Percentiles rank a stretch among this genome's conserved stretches.
phyloP scores from a whole-genome alignment of 1,139 yeast species.

The Geotrichum armillariae region DNA sequence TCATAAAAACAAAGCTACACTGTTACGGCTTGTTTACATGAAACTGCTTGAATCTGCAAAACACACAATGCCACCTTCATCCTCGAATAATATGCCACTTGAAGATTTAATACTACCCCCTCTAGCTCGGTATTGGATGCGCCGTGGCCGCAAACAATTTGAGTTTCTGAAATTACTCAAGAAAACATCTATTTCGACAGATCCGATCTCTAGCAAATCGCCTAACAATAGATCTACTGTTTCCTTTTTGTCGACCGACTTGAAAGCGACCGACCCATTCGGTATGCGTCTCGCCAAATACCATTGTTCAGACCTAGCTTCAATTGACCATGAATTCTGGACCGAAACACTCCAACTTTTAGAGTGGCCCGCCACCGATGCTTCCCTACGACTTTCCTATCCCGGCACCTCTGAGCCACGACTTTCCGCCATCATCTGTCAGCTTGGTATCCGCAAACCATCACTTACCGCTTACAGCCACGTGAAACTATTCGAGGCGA shows the following conservation, averaged over 20 bases:
- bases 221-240: background rate
- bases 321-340: constrained; percentile 8
- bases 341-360: constrained; percentile 5
- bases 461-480: background rate
- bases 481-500: constrained; percentile 7
- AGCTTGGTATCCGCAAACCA: constrained; percentile 6
- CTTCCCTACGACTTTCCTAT: constrained; percentile 1
- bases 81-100: background rate
- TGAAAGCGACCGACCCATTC: constrained; percentile 11
- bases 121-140: constrained; percentile 15
- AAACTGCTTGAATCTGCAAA: constrained; percentile 14
- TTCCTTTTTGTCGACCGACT: background rate
- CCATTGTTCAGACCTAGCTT: background rate
- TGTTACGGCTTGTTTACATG: constrained; percentile 24
- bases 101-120: constrained; percentile 5
- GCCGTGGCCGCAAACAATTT: constrained; percentile 18
- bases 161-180: constrained; percentile 11
- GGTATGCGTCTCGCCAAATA: background rate
- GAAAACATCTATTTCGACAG: background rate
- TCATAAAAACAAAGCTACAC: constrained; percentile 23
- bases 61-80: background rate
- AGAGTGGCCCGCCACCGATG: constrained; percentile 10
- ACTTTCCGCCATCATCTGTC: too few species aligned
- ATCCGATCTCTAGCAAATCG: background rate
- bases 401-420: background rate